Base-by-base conservation (phyloP, 441 rosid species). In the Corymbia citriodora region DNA sequence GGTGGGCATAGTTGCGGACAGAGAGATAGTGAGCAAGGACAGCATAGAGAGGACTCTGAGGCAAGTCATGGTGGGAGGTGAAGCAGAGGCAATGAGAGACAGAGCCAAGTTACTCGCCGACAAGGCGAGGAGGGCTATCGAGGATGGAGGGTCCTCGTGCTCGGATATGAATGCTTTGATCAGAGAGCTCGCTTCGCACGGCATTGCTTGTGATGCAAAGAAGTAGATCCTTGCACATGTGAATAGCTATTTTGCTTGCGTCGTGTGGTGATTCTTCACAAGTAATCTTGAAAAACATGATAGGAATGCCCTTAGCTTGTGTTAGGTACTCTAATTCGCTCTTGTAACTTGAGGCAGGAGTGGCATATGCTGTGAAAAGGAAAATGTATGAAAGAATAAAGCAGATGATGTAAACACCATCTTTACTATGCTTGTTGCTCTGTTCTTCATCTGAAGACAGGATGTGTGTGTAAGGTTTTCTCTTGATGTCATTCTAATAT, bases 121-220 rank as follows among this genome's bases (percentile, higher is more conserved):
- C 29, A 83, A 54, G 91, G 91, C 91, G 2, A 87, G 89, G 89
- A 54, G 31, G 50, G 91, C 91, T 55, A 48, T 87, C 3, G 91
- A 87, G 50, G 91, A 68, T 19, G 89, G 89, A 48, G 89, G 89
- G 31, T 87, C 91, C 54, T 90, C 79, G 15, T 25, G 11, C 61
- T 25, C 23, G n/a, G 91, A 87, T 49, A 8, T 87, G 65, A 87
- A 87, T 17, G 89, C 88, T 52, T 65, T 90, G 52, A 68, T 90
- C 19, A 65, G 48, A 54, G 89, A 90, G 63, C 55, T 90, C 18
- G n/a, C 85, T 40, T 74, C 3, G 6, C 52, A 2, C n/a, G 8
- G 85, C 50, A 21, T 74, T 21, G n/a, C 52, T 40, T 17, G 17
- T 12, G 83, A 74, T 19, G 83, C 50, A 45, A 40, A 74, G 49